Conservation (phyloP, 2,329 filamentous ascomycete genomes). For the Alternaria tenuissima region DNA sequence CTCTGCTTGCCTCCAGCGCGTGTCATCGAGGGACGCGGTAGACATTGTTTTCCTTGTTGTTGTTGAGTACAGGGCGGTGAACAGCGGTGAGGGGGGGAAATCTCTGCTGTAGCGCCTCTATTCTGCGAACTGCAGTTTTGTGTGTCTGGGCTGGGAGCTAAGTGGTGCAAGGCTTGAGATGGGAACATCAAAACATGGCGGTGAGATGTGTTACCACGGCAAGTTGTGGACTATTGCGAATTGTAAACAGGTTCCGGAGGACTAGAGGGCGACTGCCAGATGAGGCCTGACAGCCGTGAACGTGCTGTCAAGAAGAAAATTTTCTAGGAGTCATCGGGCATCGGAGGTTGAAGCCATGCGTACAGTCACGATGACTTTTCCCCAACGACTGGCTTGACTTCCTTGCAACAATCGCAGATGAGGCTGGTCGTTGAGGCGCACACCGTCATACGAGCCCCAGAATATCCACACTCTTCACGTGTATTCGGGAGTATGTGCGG, state of each 20-base stretch:
- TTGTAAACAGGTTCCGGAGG: constrained; percentile 9
- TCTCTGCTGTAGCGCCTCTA: constrained; percentile 28
- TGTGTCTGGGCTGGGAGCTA: constrained; percentile 37
- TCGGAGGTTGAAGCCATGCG: constrained; percentile 1
- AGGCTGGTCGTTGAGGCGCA: constrained; percentile 13
- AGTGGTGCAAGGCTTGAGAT: constrained; percentile 36
- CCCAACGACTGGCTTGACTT: not conserved
- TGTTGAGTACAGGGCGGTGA: constrained; percentile 40
- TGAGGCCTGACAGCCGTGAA: constrained; percentile 28
- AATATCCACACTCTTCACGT: constrained; percentile 12
- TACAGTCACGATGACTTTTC: not conserved
- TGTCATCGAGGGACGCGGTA: constrained; percentile 35
- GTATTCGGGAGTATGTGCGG: constrained; percentile 10
- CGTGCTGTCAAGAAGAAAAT: constrained; percentile 29
- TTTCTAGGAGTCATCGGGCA: constrained; percentile 21
- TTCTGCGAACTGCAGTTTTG: constrained; percentile 20
- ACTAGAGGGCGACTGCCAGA: constrained; percentile 24
- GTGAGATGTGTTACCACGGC: constrained; percentile 28
- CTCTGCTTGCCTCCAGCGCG: constrained; percentile 51
- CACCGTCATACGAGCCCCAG: not conserved
- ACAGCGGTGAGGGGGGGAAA: constrained; percentile 44
- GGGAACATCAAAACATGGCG: constrained; percentile 38
- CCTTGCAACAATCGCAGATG: constrained; percentile 20
- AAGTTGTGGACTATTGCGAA: constrained; percentile 18
- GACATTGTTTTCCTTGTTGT: constrained; percentile 32